Percentiles rank a stretch among this genome's conserved stretches.
These are phyloP conservation scores for Globisporangium solare DNA, from an alignment of 352 stramenopile genomes.

Conservation along the genomic window DNA sequence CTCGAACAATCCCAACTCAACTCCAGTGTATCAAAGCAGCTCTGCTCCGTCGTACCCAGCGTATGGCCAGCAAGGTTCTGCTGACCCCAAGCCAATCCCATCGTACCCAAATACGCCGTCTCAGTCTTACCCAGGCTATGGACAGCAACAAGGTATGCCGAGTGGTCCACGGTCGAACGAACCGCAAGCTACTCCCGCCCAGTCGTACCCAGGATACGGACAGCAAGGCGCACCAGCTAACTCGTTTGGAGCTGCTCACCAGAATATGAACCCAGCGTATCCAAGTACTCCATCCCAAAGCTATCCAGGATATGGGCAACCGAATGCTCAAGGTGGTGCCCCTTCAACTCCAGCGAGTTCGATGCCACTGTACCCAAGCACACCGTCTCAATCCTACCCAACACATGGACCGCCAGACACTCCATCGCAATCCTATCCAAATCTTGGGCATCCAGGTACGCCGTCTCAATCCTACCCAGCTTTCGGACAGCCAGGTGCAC, in stretches of 20 bases:
- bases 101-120: constrained; percentile 7
- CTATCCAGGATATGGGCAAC: constrained; percentile 7
- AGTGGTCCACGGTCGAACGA: constrained; percentile 15
- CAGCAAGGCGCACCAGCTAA: not conserved
- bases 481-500: constrained; percentile 4
- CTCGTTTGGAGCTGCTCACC: not conserved
- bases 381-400: constrained; percentile 16
- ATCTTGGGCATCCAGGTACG: constrained; percentile 15
- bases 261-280: constrained; percentile 1
- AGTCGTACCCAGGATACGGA: constrained; percentile 1
- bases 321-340: constrained; percentile 8
- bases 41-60: constrained; percentile 13
- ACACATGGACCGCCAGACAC: not conserved
- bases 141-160: constrained; percentile 12
- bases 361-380: constrained; percentile 23
- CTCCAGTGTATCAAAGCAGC: constrained; percentile 26
- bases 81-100: constrained; percentile 1
- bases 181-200: constrained; percentile 2
- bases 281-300: constrained; percentile 8
- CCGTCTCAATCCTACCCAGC: constrained; percentile 15
- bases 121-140: constrained; percentile 9
- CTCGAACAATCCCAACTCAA: constrained; percentile 14
- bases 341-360: constrained; percentile 21
- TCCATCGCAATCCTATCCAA: constrained; percentile 16
- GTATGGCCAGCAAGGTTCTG: constrained; percentile 1